Conservation (phyloP, 306 rosid genomes). For the Clitoria ternatea region DNA sequence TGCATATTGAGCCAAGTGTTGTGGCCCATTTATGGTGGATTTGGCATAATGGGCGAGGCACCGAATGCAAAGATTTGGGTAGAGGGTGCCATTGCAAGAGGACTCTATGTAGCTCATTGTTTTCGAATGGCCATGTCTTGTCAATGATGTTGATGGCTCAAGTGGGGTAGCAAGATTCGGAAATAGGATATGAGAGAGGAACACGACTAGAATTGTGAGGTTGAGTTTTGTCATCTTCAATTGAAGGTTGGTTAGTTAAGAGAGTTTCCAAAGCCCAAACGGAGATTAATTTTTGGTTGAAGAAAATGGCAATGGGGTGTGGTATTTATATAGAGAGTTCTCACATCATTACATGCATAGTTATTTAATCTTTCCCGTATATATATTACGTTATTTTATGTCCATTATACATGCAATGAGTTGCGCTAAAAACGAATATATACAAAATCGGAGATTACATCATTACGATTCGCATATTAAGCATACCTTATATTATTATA, state of each 20-base stretch:
- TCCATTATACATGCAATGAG: constrained; percentile 23
- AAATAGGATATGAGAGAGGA: constrained; percentile 26
- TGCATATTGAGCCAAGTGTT: constrained; percentile 44
- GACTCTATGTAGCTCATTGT: constrained; percentile 32
- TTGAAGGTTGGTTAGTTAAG: neutral
- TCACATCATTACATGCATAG: constrained; percentile 16
- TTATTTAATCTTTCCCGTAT: neutral
- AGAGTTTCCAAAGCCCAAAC: neutral
- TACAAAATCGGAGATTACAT: too few relatives aligned
- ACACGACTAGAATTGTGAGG: constrained; percentile 18
- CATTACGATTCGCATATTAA: neutral
- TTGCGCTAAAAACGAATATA: neutral
- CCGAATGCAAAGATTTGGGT: constrained; percentile 39
- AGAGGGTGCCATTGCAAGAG: constrained; percentile 46
- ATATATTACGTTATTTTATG: neutral
- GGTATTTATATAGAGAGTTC: constrained; percentile 22
- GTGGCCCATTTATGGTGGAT: constrained; percentile 32
- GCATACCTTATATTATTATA: neutral
- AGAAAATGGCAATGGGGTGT: constrained; percentile 4
- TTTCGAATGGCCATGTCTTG: neutral
- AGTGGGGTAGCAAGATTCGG: neutral
- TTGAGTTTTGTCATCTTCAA: constrained; percentile 34
- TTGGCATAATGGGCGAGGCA: constrained; percentile 28
- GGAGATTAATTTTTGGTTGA: neutral
- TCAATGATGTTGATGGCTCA: constrained; percentile 19